phyloP scores from a whole-genome alignment of 1,284 basidiomycete genomes.

The Naganishia albida region DNA sequence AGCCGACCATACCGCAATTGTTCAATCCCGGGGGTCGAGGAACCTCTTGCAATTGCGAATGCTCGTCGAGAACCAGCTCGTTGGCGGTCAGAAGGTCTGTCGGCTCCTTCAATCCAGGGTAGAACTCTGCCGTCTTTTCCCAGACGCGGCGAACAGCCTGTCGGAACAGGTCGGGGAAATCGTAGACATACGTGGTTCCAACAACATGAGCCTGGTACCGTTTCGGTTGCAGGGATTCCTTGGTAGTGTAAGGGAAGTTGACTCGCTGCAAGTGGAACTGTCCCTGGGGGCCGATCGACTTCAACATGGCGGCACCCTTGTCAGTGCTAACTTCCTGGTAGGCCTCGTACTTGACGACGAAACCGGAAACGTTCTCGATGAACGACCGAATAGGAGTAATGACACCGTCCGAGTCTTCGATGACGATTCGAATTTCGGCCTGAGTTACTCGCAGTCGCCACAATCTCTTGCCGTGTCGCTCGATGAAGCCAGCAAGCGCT shows the following conservation, averaged over 20 bases:
- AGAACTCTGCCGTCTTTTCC: constrained; percentile 68
- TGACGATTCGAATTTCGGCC: constrained; percentile 92
- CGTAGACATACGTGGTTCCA: constrained; percentile 97
- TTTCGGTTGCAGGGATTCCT: constrained; percentile 98
- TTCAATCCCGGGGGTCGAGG: constrained; percentile 91
- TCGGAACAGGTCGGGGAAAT: constrained; percentile 97
- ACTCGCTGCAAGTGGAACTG: constrained; percentile 91
- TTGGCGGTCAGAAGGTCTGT: constrained; percentile 76
- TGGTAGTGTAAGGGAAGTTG: constrained; percentile 89
- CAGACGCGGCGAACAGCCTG: constrained; percentile 94
- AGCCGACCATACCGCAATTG: constrained; percentile 95
- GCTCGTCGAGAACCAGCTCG: constrained; percentile 92
- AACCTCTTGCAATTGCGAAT: constrained; percentile 85
- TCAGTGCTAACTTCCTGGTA: constrained; percentile 98
- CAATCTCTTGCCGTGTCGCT: constrained; percentile 93
- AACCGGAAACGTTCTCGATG: constrained; percentile 97
- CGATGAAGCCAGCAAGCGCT: constrained; percentile 95
- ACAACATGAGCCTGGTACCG: constrained; percentile 99
- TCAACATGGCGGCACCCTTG: constrained; percentile 88
- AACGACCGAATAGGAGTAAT: constrained; percentile 93
- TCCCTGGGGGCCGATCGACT: constrained; percentile 88
- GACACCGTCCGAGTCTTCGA: constrained; percentile 91
- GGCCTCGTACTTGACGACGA: constrained; percentile 98
- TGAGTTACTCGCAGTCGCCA: constrained; percentile 97
- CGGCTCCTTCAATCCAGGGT: constrained; percentile 71